phyloP scores from a whole-genome alignment of 176 grass and related monocot species.

The Ampelocalamus luodianensis region DNA sequence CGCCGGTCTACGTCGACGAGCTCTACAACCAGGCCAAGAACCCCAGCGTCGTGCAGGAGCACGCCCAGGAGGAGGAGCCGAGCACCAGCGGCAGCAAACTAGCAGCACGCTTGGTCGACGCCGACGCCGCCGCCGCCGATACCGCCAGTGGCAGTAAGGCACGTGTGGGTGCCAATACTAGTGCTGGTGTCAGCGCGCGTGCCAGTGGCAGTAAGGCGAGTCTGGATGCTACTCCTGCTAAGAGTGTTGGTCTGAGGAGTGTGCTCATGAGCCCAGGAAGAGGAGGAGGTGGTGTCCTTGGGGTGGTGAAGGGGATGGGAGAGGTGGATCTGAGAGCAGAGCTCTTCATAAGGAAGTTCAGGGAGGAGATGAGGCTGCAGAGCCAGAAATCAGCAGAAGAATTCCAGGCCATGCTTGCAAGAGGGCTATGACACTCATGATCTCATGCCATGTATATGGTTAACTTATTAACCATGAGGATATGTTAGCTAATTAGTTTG shows the following conservation, averaged over 20 bases:
- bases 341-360: conserved; percentile 82
- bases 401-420: conserved; percentile 60
- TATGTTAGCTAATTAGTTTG: not conserved
- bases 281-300: not conserved
- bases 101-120: not conserved
- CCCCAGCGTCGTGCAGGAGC: not conserved
- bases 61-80: not conserved
- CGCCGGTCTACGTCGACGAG: conserved; percentile 66
- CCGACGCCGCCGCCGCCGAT: not conserved
- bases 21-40: conserved; percentile 52
- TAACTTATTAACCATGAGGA: not conserved
- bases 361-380: conserved; percentile 85
- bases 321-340: conserved; percentile 77
- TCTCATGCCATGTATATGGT: not conserved
- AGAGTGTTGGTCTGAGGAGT: conserved; percentile 22
- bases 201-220: not conserved
- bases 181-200: not conserved
- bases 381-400: conserved; percentile 70
- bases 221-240: not conserved
- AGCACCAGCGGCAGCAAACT: not conserved
- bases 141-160: not conserved
- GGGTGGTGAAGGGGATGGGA: conserved; percentile 39
- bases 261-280: conserved; percentile 34
- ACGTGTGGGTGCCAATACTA: not conserved
- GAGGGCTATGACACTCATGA: conserved; percentile 44